Conservation (phyloP, 2,329 filamentous ascomycete species). For the Bipolaris zeicola region DNA sequence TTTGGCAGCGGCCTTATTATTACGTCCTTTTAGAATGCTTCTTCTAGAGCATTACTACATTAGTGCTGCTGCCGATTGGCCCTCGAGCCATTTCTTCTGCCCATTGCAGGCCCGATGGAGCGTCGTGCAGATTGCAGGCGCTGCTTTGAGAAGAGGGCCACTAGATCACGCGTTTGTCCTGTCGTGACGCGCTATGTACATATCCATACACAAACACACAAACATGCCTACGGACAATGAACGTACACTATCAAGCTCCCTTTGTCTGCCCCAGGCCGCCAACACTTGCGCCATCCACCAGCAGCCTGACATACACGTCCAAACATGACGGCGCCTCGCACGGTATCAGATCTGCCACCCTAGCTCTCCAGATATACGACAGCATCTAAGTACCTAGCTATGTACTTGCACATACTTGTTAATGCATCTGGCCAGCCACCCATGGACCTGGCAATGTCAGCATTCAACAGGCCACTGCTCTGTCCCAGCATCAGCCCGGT, state of each 20-base stretch:
- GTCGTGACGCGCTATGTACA: constrained; percentile 9
- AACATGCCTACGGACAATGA: too few relatives aligned
- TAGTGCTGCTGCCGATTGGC: constrained; percentile 20
- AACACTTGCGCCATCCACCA: neutral
- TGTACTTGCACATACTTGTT: neutral
- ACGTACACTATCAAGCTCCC: neutral
- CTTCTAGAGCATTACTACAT: neutral
- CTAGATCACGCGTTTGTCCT: constrained; percentile 14
- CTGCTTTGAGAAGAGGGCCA: constrained; percentile 3
- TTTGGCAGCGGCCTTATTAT: constrained; percentile 7
- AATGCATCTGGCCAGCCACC: neutral
- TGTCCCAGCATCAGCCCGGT: neutral
- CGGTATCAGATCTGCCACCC: too few relatives aligned
- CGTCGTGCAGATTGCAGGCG: constrained; percentile 5
- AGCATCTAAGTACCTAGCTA: too few relatives aligned
- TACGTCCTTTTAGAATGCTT: constrained; percentile 1
- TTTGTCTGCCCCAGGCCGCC: neutral
- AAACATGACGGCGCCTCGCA: neutral
- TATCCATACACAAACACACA: neutral
- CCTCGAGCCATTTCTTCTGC: constrained; percentile 3
- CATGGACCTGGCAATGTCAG: neutral
- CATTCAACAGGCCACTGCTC: neutral
- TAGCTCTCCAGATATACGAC: too few relatives aligned
- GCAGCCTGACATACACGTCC: neutral
- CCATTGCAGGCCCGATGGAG: constrained; percentile 15